Percentiles rank a stretch among this genome's conserved stretches.
Evolutionary conservation across 495 filamentous ascomycete genomes (phyloP).

Genomic region (Pseudoneurospora amorphoporcata): DNA sequence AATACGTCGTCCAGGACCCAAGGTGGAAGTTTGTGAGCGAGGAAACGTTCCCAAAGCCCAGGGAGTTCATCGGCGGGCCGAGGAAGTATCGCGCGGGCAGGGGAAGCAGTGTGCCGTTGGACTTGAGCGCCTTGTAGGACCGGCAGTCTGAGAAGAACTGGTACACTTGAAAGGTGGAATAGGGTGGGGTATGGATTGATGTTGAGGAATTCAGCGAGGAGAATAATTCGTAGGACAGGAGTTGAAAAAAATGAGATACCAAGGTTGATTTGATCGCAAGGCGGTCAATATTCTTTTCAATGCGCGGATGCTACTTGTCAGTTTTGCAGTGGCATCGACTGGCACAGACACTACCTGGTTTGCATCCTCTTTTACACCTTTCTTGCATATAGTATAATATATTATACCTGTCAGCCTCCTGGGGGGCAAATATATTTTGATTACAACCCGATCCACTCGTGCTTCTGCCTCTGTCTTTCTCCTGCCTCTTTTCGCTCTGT

Average conservation of each 20-base stretch:
- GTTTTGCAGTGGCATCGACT: not conserved
- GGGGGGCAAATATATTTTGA: not conserved
- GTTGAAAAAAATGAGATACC: not conserved
- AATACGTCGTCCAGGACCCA: constrained; percentile 59
- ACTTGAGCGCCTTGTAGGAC: constrained; percentile 46
- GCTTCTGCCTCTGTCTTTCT: not conserved
- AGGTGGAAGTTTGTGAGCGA: constrained; percentile 85
- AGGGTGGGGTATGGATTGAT: not conserved
- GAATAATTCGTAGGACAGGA: not conserved
- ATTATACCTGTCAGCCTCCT: not conserved
- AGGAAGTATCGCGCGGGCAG: constrained; percentile 83
- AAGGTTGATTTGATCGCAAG: not conserved
- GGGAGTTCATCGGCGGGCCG: constrained; percentile 58
- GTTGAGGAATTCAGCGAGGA: not conserved
- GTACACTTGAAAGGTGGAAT: not conserved
- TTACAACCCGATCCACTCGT: not conserved
- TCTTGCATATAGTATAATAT: not conserved
- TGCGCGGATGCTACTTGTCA: not conserved
- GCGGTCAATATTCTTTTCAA: not conserved
- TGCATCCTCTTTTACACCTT: not conserved
- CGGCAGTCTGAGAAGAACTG: not conserved
- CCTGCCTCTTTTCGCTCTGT: not conserved
- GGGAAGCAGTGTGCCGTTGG: constrained; percentile 87
- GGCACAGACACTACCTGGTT: not conserved
- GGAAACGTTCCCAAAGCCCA: constrained; percentile 70